phyloP scores from a whole-genome alignment of 75 land plant genomes.

The Gnetum montanum region DNA sequence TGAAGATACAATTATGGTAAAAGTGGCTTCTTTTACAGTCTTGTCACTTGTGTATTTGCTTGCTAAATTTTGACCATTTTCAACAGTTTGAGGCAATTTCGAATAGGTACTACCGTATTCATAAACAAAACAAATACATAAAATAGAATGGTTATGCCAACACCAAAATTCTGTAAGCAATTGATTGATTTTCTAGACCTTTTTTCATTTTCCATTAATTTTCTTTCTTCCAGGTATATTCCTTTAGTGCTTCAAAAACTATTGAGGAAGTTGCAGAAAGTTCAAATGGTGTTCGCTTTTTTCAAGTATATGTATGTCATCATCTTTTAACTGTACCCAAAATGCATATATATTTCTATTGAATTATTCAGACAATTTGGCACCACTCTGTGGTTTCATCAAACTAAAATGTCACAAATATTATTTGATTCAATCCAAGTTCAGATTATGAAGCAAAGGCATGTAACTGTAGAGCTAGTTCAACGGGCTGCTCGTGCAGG shows the following conservation, averaged over 20 bases:
- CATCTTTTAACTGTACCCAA: too few species aligned
- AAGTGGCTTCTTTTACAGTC: not conserved
- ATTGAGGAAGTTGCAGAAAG: slow-evolving; percentile 83
- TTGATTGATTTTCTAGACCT: too few species aligned
- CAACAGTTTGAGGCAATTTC: not conserved
- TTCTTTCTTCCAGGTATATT: slow-evolving; percentile 47
- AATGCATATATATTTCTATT: not conserved
- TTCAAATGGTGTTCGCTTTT: slow-evolving; percentile 63
- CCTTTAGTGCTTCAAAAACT: slow-evolving; percentile 37
- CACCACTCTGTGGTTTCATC: not conserved
- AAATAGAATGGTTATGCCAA: too few species aligned
- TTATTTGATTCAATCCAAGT: not conserved
- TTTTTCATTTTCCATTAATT: too few species aligned
- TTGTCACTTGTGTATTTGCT: not conserved
- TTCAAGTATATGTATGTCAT: slow-evolving; percentile 73
- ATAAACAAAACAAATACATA: too few species aligned
- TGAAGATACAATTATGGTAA: slow-evolving; percentile 75
- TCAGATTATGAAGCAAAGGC: slow-evolving; percentile 58
- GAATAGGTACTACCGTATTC: not conserved
- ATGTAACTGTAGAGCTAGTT: slow-evolving; percentile 46
- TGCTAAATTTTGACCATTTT: not conserved
- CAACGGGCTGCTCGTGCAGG: slow-evolving; percentile 59
- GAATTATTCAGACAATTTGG: too few species aligned
- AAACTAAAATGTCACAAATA: not conserved
- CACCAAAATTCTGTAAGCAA: too few species aligned